Conservation (phyloP, 768 basidiomycete species). For the Krasilnikovozyma curviuscula region DNA sequence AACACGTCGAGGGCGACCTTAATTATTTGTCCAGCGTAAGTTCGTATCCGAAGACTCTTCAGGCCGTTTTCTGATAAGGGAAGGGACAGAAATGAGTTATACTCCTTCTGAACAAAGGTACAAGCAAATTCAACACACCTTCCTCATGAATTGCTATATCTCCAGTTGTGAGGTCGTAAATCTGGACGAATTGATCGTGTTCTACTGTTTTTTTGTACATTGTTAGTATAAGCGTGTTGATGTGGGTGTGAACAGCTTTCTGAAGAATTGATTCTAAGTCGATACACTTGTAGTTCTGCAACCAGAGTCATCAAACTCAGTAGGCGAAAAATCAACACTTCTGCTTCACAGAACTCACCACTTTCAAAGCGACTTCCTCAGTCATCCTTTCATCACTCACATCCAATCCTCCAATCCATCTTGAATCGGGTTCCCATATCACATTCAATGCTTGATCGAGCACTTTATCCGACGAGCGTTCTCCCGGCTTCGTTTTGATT, state of each 20-base stretch:
- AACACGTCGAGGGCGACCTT: slow-evolving; percentile 58
- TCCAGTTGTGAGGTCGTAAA: slow-evolving; percentile 1
- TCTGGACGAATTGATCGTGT: neutral
- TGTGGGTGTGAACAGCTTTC: neutral
- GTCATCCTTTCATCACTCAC: slow-evolving; percentile 32
- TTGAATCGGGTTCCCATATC: slow-evolving; percentile 52
- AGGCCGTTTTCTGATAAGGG: slow-evolving; percentile 20
- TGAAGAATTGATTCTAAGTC: slow-evolving; percentile 6
- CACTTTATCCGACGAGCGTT: slow-evolving; percentile 37
- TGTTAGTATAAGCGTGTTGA: slow-evolving; percentile 2
- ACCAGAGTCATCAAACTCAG: neutral
- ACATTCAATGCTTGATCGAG: slow-evolving; percentile 51
- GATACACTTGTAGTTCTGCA: slow-evolving; percentile 3
- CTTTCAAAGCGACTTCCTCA: slow-evolving; percentile 28
- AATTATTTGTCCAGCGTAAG: slow-evolving; percentile 59
- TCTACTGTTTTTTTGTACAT: neutral
- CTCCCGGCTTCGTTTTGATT: slow-evolving; percentile 15
- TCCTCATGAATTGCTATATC: slow-evolving; percentile 3
- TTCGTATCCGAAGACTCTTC: slow-evolving; percentile 43
- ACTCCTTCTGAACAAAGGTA: neutral
- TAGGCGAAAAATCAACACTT: too few relatives aligned
- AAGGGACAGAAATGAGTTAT: neutral
- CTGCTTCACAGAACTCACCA: slow-evolving; percentile 48
- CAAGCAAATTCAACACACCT: neutral
- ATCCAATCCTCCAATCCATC: slow-evolving; percentile 44